Conservation (phyloP, 2,329 filamentous ascomycete species). For the Aspergillus chevalieri region DNA sequence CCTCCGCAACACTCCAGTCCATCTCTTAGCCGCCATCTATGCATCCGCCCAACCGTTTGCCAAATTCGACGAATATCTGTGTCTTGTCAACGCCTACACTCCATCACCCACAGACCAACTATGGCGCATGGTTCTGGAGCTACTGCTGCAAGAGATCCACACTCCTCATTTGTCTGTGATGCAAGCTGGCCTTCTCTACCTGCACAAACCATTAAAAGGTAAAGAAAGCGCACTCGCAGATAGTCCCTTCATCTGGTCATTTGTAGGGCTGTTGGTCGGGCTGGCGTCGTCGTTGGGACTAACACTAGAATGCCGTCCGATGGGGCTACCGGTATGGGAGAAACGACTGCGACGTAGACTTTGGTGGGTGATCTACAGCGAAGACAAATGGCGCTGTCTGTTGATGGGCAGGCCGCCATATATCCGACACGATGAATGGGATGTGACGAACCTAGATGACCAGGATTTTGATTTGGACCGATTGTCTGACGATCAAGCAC, state of each 20-base stretch:
- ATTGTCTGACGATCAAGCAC: neutral
- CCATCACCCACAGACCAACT: conserved; percentile 10
- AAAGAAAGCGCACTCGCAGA: conserved; percentile 17
- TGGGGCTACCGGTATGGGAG: conserved; percentile 26
- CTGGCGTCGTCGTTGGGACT: conserved; percentile 24
- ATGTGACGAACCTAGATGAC: conserved; percentile 16
- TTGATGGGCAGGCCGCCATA: conserved; percentile 25
- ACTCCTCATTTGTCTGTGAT: conserved; percentile 18
- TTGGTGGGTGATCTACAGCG: conserved; percentile 30
- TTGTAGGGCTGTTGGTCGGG: conserved; percentile 20
- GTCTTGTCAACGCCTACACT: conserved; percentile 12
- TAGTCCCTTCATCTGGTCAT: conserved; percentile 25
- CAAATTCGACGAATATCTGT: conserved; percentile 16
- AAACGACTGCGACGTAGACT: conserved; percentile 27
- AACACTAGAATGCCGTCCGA: conserved; percentile 22
- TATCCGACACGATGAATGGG: conserved; percentile 26
- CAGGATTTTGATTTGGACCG: conserved; percentile 15
- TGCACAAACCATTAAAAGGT: conserved; percentile 11
- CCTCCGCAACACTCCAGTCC: conserved; percentile 10
- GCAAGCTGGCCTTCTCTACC: conserved; percentile 20
- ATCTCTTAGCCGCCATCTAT: conserved; percentile 23
- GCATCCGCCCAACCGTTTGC: conserved; percentile 19
- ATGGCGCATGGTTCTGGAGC: conserved; percentile 16
- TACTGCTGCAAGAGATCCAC: conserved; percentile 17
- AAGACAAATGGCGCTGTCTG: conserved; percentile 29